These are phyloP conservation scores for Austroboletus novae-zelandiae DNA, from an alignment of 1,284 basidiomycete species.

Conservation along the genomic window DNA sequence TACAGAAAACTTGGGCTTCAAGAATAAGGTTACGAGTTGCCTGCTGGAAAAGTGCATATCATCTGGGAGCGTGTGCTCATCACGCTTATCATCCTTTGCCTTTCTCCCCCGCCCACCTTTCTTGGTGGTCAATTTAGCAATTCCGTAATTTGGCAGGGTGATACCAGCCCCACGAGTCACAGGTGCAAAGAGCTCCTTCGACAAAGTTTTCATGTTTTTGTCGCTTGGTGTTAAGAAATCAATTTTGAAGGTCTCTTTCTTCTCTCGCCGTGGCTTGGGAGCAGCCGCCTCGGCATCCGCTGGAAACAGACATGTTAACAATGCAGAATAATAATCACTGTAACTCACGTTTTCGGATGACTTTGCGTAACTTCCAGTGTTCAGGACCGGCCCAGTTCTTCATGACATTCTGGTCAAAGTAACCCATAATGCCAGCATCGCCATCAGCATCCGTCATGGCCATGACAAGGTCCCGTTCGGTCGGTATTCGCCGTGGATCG, in stretches of 20 bases:
- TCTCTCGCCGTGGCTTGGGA: slow-evolving; percentile 62
- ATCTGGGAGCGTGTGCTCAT: slow-evolving; percentile 85
- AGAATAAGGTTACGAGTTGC: slow-evolving; percentile 87
- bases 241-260: slow-evolving; percentile 87
- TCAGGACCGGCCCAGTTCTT: slow-evolving; percentile 99
- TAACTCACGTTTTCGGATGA: slow-evolving; percentile 68
- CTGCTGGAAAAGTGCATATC: slow-evolving; percentile 96
- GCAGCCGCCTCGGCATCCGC: slow-evolving; percentile 51
- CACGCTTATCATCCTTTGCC: slow-evolving; percentile 58
- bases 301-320: slow-evolving; percentile 22
- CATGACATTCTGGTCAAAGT: slow-evolving; percentile 87
- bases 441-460: slow-evolving; percentile 74
- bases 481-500: slow-evolving; percentile 72
- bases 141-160: slow-evolving; percentile 54
- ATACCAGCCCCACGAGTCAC: slow-evolving; percentile 65
- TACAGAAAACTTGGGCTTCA: slow-evolving; percentile 94
- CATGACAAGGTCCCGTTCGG: slow-evolving; percentile 78
- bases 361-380: slow-evolving; percentile 92
- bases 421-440: slow-evolving; percentile 79
- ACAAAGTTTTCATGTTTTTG: slow-evolving; percentile 66
- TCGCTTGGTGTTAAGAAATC: slow-evolving; percentile 73
- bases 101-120: slow-evolving; percentile 47
- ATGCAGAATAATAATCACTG: background rate
- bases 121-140: slow-evolving; percentile 40
- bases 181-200: slow-evolving; percentile 81